Evolutionary conservation across 495 filamentous ascomycete species (phyloP).

Genomic region (Neurospora sp.): DNA sequence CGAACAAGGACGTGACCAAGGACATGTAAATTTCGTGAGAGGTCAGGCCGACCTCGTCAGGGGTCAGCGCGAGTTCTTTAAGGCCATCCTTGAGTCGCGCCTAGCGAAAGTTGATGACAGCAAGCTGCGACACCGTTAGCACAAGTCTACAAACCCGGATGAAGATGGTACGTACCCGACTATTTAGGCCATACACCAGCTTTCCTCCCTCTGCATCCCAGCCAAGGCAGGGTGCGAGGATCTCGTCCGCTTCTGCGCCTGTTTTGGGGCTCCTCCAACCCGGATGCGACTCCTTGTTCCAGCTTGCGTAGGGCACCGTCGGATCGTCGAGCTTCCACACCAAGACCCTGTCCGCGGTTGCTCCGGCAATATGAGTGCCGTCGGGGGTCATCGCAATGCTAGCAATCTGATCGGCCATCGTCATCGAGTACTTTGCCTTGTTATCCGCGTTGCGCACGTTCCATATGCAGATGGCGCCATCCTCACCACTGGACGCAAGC

Average conservation of each 20-base stretch:
- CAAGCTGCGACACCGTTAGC: conserved; percentile 26
- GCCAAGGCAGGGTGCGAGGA: conserved; percentile 46
- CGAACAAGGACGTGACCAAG: not conserved
- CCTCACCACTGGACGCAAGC: conserved; percentile 44
- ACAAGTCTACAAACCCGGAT: not conserved
- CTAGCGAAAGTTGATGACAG: conserved; percentile 38
- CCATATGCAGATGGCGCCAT: conserved; percentile 62
- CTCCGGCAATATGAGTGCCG: conserved; percentile 59
- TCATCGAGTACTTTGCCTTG: conserved; percentile 47
- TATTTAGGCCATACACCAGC: conserved; percentile 62
- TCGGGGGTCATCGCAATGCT: conserved; percentile 62
- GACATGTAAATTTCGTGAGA: not conserved
- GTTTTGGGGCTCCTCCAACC: conserved; percentile 42
- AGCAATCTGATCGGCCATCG: conserved; percentile 38
- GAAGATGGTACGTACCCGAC: conserved; percentile 43
- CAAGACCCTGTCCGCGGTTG: conserved; percentile 51
- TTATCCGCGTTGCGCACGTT: conserved; percentile 45
- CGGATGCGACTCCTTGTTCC: conserved; percentile 39
- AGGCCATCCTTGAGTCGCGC: not conserved
- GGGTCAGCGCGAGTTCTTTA: not conserved
- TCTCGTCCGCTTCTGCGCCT: conserved; percentile 34
- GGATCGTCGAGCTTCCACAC: conserved; percentile 66
- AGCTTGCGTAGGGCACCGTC: conserved; percentile 52
- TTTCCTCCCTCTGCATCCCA: conserved; percentile 72
- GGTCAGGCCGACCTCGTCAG: not conserved